phyloP scores from a whole-genome alignment of 768 basidiomycete species.

The Rhizopogon rudus region DNA sequence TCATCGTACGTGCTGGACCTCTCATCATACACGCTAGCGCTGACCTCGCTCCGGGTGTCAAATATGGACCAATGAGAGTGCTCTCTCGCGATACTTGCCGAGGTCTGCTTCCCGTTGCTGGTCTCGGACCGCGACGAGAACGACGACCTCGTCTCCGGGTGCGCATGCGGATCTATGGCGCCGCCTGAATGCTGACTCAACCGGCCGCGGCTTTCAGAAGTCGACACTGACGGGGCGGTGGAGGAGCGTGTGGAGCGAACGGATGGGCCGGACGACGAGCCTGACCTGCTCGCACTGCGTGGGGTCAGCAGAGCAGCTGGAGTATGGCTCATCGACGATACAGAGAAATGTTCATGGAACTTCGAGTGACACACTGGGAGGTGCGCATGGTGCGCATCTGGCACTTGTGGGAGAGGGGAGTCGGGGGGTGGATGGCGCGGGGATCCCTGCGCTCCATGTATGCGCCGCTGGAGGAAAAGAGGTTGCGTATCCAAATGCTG shows the following conservation, averaged over 20 bases:
- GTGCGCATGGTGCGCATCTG: constrained; percentile 6
- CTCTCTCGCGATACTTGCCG: constrained; percentile 2
- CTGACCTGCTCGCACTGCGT: constrained; percentile 20
- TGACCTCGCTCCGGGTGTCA: background rate
- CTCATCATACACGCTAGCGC: constrained; percentile 2
- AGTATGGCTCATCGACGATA: constrained; percentile 18
- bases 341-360: constrained; percentile 28
- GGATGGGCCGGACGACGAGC: constrained; percentile 24
- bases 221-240: constrained; percentile 13
- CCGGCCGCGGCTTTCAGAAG: constrained; percentile 3
- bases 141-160: constrained; percentile 14
- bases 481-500: constrained; percentile 16
- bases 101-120: constrained; percentile 14
- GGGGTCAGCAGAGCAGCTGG: constrained; percentile 12
- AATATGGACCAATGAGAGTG: background rate
- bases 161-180: constrained; percentile 9
- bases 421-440: constrained; percentile 25
- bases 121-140: constrained; percentile 15
- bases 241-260: constrained; percentile 20
- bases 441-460: constrained; percentile 17
- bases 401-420: constrained; percentile 22
- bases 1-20: constrained; percentile 5
- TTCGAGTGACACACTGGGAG: constrained; percentile 17
- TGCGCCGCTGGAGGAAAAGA: constrained; percentile 25
- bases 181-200: constrained; percentile 7